Evolutionary conservation across 805 yeast species (phyloP), one percentile per base, ranked within the genome.

Genomic region (Barnettozyma botsteinii): DNA sequence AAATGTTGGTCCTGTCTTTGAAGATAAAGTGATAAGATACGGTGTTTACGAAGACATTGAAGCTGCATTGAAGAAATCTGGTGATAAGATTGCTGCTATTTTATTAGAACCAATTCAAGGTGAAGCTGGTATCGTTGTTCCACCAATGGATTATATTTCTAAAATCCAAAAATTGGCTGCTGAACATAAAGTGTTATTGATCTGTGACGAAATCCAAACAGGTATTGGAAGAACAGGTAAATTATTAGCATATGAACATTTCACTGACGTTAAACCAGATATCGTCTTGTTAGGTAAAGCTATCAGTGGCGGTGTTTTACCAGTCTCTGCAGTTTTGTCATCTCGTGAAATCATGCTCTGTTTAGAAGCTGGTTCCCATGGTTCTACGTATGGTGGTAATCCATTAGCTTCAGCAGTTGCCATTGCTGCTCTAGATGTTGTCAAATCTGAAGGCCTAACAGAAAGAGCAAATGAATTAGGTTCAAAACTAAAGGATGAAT

Each of bases 211-310:
- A 71, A 87, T 91, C 60, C 98, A 91, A 69, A 89, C 98, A 20
- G 98, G 98, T 65, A 78, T 91, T 61, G 98, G 95, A 35, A 82
- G 98, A 73, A 91, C 98, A 22, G 98, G 98, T 58, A 85, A 85
- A 69, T 72, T 91, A 75, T 73, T 91, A 46, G 87, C 96, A 62
- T 81, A 79, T 65, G 95, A 91, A 67, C 97, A 91, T 65, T 81
- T 81, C 45, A 70, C 69, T 45, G 63, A 64, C 43, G 83, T 85
- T 50, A 83, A 83, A 62, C 98, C 98, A 32, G 98, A 91, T 66
- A 72, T 91, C 51, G 79, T 91, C 20, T 68, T 88, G 30, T 74
- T 91, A 53, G 98, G 97, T 57, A 91, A 91, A 69, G 98, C 98
- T 43, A 77, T 91, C 45, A 81, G 95, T 23, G 98, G 98, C 42